These are phyloP conservation scores for Sugiyamaella americana DNA, from an alignment of 805 yeast species.

Conservation along the genomic window DNA sequence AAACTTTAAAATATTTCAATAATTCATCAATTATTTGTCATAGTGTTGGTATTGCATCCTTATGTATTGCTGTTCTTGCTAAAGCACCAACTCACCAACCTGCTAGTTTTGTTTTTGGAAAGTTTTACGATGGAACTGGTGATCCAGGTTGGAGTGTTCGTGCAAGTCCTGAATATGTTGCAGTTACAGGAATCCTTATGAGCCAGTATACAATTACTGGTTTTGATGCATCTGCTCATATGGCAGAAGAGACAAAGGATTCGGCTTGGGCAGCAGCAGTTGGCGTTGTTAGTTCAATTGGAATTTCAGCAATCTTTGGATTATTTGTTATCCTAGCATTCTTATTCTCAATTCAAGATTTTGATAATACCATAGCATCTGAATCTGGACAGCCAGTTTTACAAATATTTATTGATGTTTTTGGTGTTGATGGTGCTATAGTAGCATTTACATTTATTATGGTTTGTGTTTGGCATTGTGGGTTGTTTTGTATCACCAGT, in stretches of 20 bases:
- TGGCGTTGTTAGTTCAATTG: slow-evolving; percentile 56
- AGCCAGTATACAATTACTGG: slow-evolving; percentile 65
- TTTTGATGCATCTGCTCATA: slow-evolving; percentile 66
- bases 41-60: slow-evolving; percentile 44
- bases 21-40: slow-evolving; percentile 52
- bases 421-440: slow-evolving; percentile 19
- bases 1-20: slow-evolving; percentile 52
- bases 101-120: slow-evolving; percentile 18
- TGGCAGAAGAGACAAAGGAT: slow-evolving; percentile 63
- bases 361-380: slow-evolving; percentile 30
- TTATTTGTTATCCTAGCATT: slow-evolving; percentile 47
- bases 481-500: slow-evolving; percentile 22
- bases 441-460: slow-evolving; percentile 15
- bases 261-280: slow-evolving; percentile 59
- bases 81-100: slow-evolving; percentile 33
- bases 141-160: slow-evolving; percentile 34
- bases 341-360: slow-evolving; percentile 48
- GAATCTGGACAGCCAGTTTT: slow-evolving; percentile 45
- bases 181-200: slow-evolving; percentile 18
- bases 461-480: slow-evolving; percentile 22
- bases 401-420: slow-evolving; percentile 35
- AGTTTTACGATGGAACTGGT: slow-evolving; percentile 29
- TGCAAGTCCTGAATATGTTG: slow-evolving; percentile 22
- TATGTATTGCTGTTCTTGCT: slow-evolving; percentile 26
- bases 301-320: slow-evolving; percentile 53